Conservation (phyloP, 768 basidiomycete genomes). For the Calocybe cyanea region DNA sequence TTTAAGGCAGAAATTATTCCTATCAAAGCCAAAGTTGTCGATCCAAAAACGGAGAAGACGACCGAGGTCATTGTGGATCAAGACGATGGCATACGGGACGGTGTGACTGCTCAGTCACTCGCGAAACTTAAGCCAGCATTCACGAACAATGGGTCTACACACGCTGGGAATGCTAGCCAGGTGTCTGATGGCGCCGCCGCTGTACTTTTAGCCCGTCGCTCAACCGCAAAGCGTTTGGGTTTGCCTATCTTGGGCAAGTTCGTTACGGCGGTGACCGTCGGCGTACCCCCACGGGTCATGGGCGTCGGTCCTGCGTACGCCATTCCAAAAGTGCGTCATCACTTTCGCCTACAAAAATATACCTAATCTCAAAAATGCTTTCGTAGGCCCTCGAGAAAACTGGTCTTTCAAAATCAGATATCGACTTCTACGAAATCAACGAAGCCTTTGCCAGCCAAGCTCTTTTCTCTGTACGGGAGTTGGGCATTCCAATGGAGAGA, state of each 20-base stretch:
- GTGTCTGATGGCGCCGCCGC: slow-evolving; percentile 93
- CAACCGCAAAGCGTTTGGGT: slow-evolving; percentile 75
- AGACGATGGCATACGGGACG: slow-evolving; percentile 86
- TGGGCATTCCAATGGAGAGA: slow-evolving; percentile 71
- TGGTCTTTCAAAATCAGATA: slow-evolving; percentile 62
- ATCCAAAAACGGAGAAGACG: slow-evolving; percentile 73
- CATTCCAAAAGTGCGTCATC: slow-evolving; percentile 52
- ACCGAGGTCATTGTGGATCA: slow-evolving; percentile 65
- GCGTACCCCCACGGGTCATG: slow-evolving; percentile 90
- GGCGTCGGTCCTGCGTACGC: slow-evolving; percentile 91
- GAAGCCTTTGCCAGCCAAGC: slow-evolving; percentile 89
- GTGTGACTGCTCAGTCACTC: slow-evolving; percentile 76
- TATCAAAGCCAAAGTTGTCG: slow-evolving; percentile 63
- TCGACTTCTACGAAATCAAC: slow-evolving; percentile 93
- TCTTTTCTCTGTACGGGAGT: slow-evolving; percentile 64
- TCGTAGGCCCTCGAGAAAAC: slow-evolving; percentile 52
- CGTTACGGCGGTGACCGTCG: slow-evolving; percentile 63
- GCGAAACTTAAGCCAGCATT: slow-evolving; percentile 87
- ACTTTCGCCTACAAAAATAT: not conserved
- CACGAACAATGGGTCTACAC: slow-evolving; percentile 67
- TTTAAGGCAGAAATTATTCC: slow-evolving; percentile 89
- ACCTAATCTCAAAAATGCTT: not conserved
- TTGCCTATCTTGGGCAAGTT: slow-evolving; percentile 87
- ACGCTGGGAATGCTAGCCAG: slow-evolving; percentile 86
- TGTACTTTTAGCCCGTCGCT: slow-evolving; percentile 78